Conservation (phyloP, 768 basidiomycete genomes). For the Lepiota venenata region DNA sequence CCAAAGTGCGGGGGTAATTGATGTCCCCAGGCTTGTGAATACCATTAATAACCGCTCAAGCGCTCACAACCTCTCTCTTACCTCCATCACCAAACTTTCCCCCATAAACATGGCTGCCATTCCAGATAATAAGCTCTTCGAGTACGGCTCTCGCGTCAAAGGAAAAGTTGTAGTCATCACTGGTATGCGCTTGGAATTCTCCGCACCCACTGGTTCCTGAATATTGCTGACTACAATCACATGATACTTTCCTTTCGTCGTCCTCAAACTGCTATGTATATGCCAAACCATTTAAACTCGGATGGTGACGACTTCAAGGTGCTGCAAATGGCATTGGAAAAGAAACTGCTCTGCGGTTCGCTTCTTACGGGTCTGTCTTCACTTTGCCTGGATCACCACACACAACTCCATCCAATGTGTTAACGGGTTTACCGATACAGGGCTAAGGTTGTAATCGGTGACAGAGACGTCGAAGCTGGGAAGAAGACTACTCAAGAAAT, state of each 20-base stretch:
- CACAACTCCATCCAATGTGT: neutral
- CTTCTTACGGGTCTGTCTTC: constrained; percentile 41
- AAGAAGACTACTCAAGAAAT: constrained; percentile 39
- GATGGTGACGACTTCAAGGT: constrained; percentile 23
- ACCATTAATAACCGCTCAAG: no score
- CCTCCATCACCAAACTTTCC: neutral
- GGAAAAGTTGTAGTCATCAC: constrained; percentile 52
- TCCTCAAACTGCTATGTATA: neutral
- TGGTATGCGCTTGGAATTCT: constrained; percentile 27
- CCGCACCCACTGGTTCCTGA: neutral
- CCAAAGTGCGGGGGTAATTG: no score
- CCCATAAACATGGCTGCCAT: constrained; percentile 36
- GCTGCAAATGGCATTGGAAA: constrained; percentile 53
- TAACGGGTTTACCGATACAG: constrained; percentile 22
- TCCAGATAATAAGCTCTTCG: constrained; percentile 42
- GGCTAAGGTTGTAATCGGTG: constrained; percentile 53
- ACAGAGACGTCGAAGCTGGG: constrained; percentile 39
- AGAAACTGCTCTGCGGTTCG: constrained; percentile 48
- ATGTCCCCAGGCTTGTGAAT: no score
- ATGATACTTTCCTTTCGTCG: neutral
- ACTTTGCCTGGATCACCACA: neutral
- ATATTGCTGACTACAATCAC: neutral
- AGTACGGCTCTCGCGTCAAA: constrained; percentile 34
- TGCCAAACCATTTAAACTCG: no score
- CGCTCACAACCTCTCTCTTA: neutral